phyloP scores from a whole-genome alignment of 495 filamentous ascomycete species.

The Penicillium macrosclerotiorum region DNA sequence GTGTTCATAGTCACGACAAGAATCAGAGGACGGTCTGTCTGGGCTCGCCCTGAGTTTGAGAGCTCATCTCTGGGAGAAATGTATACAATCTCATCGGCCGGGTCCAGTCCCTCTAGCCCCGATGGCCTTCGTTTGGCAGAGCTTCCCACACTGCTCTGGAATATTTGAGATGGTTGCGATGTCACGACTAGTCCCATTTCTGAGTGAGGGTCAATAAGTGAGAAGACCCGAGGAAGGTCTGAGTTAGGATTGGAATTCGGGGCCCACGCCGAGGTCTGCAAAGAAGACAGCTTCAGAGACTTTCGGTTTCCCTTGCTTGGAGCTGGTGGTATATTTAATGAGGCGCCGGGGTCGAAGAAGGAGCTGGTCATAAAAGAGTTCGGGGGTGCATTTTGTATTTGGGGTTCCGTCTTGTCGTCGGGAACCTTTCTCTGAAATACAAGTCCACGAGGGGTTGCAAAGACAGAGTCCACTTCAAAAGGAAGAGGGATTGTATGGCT shows the following conservation, averaged over 20 bases:
- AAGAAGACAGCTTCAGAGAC: constrained; percentile 30
- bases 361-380: constrained; percentile 78
- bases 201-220: constrained; percentile 80
- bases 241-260: constrained; percentile 40
- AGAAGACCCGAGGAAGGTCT: constrained; percentile 76
- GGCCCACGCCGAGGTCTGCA: constrained; percentile 22
- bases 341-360: constrained; percentile 38
- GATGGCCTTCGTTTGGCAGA: constrained; percentile 24
- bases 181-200: constrained; percentile 84
- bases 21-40: constrained; percentile 49
- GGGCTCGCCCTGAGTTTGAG: constrained; percentile 12
- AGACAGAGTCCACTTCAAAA: constrained; percentile 87
- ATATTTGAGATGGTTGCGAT: constrained; percentile 34
- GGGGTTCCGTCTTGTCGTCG: constrained; percentile 22
- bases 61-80: constrained; percentile 62
- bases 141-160: constrained; percentile 28
- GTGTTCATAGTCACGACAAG: constrained; percentile 81
- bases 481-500: constrained; percentile 91
- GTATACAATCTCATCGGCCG: constrained; percentile 77
- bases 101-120: constrained; percentile 55
- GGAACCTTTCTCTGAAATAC: constrained; percentile 75
- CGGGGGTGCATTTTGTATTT: constrained; percentile 54
- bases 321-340: constrained; percentile 37
- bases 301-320: constrained; percentile 36
- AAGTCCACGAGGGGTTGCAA: constrained; percentile 76